Conservation (phyloP, 2,329 filamentous ascomycete genomes). For the Cercospora citrullina region DNA sequence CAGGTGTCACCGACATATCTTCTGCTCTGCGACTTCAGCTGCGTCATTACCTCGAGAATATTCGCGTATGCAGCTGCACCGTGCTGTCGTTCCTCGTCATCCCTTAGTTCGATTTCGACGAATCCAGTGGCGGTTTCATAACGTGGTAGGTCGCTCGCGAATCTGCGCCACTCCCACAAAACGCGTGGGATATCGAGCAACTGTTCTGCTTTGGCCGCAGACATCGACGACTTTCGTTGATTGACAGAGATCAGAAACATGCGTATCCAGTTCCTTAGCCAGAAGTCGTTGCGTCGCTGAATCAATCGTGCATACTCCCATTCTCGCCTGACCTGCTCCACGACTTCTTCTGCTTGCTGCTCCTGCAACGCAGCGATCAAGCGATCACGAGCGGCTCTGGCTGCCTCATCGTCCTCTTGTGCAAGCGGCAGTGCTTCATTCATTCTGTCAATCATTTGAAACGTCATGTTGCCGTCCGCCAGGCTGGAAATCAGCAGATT, state of each 20-base stretch:
- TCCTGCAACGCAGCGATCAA: neutral
- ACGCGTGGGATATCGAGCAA: constrained; percentile 29
- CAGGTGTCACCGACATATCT: constrained; percentile 18
- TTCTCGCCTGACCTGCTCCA: constrained; percentile 21
- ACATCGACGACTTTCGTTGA: neutral
- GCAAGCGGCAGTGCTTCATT: constrained; percentile 22
- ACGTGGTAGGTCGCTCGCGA: constrained; percentile 23
- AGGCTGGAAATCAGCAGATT: constrained; percentile 39
- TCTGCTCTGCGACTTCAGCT: constrained; percentile 1
- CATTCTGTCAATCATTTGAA: constrained; percentile 31
- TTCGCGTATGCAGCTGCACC: neutral
- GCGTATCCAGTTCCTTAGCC: constrained; percentile 34
- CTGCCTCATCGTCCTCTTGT: neutral
- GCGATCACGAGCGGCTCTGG: neutral
- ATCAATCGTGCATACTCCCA: constrained; percentile 28
- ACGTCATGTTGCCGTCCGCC: constrained; percentile 15
- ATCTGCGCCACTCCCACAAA: constrained; percentile 32
- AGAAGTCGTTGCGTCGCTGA: constrained; percentile 27
- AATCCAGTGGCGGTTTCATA: constrained; percentile 38
- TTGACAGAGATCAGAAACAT: constrained; percentile 27
- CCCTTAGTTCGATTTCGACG: constrained; percentile 30
- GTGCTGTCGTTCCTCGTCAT: constrained; percentile 10
- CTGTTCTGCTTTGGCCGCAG: constrained; percentile 6
- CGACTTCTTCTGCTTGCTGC: neutral
- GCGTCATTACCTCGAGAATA: neutral